Conservation (phyloP, 139 green algal genomes). For the Chlorella sp. region DNA sequence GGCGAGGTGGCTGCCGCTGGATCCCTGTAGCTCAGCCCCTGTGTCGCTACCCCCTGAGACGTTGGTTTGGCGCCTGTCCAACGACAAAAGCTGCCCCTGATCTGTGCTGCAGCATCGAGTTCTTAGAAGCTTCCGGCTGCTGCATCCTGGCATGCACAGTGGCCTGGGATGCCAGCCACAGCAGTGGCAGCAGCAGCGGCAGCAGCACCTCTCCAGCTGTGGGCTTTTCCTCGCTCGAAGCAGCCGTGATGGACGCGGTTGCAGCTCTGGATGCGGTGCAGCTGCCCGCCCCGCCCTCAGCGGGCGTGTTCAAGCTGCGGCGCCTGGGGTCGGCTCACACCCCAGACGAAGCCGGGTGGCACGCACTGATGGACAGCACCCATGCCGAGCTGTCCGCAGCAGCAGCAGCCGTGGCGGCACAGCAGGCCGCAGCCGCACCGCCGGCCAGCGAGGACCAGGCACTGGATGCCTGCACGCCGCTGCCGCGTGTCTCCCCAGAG, state of each 20-base stretch:
- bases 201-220: not conserved
- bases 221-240: conserved; percentile 22
- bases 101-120: conserved; percentile 65
- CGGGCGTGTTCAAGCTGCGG: conserved; percentile 51
- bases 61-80: too few species aligned
- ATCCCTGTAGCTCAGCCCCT: too few species aligned
- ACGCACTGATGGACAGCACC: conserved; percentile 40
- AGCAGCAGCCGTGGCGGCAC: not conserved
- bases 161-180: conserved; percentile 69
- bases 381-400: conserved; percentile 31
- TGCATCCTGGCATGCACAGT: conserved; percentile 74
- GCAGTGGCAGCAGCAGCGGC: not conserved
- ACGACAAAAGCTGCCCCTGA: too few species aligned
- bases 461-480: conserved; percentile 7
- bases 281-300: conserved; percentile 33
- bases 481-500: conserved; percentile 49
- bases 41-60: too few species aligned
- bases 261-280: conserved; percentile 45
- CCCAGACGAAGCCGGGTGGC: conserved; percentile 60
- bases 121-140: conserved; percentile 58
- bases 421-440: not conserved
- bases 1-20: too few species aligned
- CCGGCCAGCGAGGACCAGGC: not conserved
- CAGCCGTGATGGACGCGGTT: conserved; percentile 43
- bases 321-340: conserved; percentile 42